Conservation (phyloP, 108 stramenopile genomes). For the Cylindrotheca closterium region DNA sequence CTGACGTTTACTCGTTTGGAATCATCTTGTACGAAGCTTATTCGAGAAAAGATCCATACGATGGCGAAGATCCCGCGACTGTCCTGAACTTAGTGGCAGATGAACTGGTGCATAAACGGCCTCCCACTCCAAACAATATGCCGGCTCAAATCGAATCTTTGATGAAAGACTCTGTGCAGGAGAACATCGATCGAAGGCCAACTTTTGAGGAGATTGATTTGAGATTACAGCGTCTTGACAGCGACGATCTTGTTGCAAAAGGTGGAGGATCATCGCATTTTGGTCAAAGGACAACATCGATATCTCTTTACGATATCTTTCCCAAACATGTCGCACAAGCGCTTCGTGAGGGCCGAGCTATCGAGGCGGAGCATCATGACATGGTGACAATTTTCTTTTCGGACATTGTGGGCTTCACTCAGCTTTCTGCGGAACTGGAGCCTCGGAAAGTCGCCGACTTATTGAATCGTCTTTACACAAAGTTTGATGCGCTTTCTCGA, state of each 20-base stretch:
- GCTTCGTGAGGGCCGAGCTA: constrained; percentile 40
- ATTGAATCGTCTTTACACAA: constrained; percentile 50
- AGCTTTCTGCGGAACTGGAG: constrained; percentile 33
- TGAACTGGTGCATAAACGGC: constrained; percentile 20
- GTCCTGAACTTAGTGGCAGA: constrained; percentile 2
- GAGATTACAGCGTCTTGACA: constrained; percentile 8
- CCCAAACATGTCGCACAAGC: constrained; percentile 30
- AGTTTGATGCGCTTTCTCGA: constrained; percentile 49
- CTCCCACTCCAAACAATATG: constrained; percentile 6
- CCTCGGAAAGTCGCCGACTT: constrained; percentile 37
- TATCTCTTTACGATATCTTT: constrained; percentile 22
- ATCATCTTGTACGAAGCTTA: constrained; percentile 58
- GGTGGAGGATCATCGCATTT: not conserved
- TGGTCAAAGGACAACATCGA: constrained; percentile 3
- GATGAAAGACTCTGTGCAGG: constrained; percentile 24
- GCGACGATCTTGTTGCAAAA: constrained; percentile 20
- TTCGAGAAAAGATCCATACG: constrained; percentile 48
- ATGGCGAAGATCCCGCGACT: constrained; percentile 31
- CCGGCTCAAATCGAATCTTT: constrained; percentile 4
- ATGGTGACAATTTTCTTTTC: constrained; percentile 39
- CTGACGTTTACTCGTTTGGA: constrained; percentile 58
- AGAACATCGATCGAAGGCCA: not conserved
- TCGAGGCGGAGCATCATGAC: constrained; percentile 37
- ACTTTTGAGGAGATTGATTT: constrained; percentile 12
- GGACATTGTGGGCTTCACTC: constrained; percentile 54